Percentiles rank a stretch among this genome's conserved stretches.
phyloP scores from a whole-genome alignment of 2,329 filamentous ascomycete genomes.

The Orbilia javanica region DNA sequence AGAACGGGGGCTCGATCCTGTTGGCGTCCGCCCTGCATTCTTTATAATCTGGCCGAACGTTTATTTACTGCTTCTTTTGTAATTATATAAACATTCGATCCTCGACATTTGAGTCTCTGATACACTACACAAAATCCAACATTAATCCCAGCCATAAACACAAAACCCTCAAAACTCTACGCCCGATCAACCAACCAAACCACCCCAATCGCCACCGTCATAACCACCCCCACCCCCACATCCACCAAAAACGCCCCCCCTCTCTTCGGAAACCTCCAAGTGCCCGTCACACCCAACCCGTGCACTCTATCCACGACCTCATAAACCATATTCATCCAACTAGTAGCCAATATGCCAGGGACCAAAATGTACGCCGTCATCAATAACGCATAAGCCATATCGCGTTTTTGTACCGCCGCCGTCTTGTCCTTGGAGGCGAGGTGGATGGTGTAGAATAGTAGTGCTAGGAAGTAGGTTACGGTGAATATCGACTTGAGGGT shows the following conservation, averaged over 20 bases:
- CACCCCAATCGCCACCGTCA: not conserved
- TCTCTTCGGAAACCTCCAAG: conserved; percentile 28
- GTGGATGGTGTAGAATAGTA: conserved; percentile 11
- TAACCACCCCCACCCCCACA: not conserved
- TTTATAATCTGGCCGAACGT: no score
- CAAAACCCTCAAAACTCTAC: not conserved
- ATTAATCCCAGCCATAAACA: no score
- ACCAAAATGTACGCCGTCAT: conserved; percentile 10
- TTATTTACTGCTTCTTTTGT: no score
- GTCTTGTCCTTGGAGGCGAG: not conserved
- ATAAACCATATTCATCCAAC: conserved; percentile 25
- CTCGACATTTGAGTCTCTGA: no score
- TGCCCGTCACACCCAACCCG: not conserved
- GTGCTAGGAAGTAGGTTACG: not conserved
- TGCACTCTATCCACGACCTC: conserved; percentile 27
- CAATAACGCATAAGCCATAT: conserved; percentile 3
- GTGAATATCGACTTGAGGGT: conserved; percentile 4
- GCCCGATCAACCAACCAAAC: conserved; percentile 15
- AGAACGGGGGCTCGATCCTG: no score
- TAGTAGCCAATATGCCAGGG: conserved; percentile 13
- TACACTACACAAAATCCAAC: no score
- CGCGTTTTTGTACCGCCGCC: not conserved
- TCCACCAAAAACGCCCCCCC: conserved; percentile 18
- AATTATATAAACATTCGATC: no score
- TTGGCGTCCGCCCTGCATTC: no score